Conservation (phyloP, 805 yeast species). For the Cyberlindnera saturnus region DNA sequence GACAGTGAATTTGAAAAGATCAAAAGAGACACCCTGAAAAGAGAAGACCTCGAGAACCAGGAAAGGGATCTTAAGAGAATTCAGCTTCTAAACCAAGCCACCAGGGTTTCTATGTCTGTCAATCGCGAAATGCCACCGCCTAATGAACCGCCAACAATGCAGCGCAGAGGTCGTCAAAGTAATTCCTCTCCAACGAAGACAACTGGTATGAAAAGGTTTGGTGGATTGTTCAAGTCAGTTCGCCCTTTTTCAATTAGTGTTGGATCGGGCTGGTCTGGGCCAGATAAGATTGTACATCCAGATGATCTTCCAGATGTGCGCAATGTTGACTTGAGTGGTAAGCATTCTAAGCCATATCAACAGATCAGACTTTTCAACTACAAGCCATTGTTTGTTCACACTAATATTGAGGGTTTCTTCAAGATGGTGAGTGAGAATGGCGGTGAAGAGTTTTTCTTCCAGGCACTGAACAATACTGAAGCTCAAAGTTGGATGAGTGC, state of each 20-base stretch:
- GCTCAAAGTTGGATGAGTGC: conserved; percentile 68
- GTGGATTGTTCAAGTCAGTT: conserved; percentile 51
- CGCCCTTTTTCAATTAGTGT: conserved; percentile 57
- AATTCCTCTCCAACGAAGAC: conserved; percentile 16
- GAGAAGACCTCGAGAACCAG: conserved; percentile 31
- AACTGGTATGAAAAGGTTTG: conserved; percentile 37
- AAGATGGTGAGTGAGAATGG: conserved; percentile 35
- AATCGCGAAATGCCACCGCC: conserved; percentile 11
- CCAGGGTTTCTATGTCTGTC: conserved; percentile 12
- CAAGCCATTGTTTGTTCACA: conserved; percentile 30
- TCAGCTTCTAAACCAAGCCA: conserved; percentile 25
- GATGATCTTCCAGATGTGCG: conserved; percentile 55
- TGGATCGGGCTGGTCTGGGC: conserved; percentile 29
- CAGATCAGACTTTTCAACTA: conserved; percentile 39
- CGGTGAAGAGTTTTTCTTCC: conserved; percentile 57
- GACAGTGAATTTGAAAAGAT: conserved; percentile 45
- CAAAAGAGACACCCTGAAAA: conserved; percentile 44
- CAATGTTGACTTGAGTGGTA: conserved; percentile 30
- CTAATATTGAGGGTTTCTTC: conserved; percentile 36
- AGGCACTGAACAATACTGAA: conserved; percentile 55
- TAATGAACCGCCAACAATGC: conserved; percentile 9
- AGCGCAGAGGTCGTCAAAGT: conserved; percentile 15
- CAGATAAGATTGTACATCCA: conserved; percentile 44
- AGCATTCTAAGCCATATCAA: conserved; percentile 41
- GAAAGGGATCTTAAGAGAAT: conserved; percentile 31